These are phyloP conservation scores for Phlyctochytrium bullatum DNA, from an alignment of 192 early-diverging fungal species.

Conservation along the genomic window DNA sequence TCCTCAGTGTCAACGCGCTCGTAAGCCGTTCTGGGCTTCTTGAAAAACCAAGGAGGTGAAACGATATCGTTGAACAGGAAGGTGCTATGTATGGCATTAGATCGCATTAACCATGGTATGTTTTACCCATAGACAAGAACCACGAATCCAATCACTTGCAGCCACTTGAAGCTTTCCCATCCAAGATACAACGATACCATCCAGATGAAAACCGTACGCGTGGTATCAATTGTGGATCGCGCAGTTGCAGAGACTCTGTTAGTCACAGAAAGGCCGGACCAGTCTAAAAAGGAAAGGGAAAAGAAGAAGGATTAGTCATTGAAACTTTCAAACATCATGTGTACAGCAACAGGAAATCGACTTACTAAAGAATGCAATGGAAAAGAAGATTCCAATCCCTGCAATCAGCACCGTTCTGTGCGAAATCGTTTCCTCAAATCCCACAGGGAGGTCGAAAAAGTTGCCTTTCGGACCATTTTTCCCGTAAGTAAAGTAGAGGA, in stretches of 20 bases:
- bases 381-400: constrained; percentile 78
- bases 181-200: constrained; percentile 83
- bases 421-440: constrained; percentile 57
- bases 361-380: constrained; percentile 67
- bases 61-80: constrained; percentile 1
- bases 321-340: too few relatives aligned
- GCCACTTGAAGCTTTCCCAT: constrained; percentile 88
- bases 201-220: constrained; percentile 97
- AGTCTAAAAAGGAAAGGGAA: constrained; percentile 73
- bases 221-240: constrained; percentile 93
- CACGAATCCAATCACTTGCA: constrained; percentile 86
- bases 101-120: neutral
- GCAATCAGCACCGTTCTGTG: constrained; percentile 27
- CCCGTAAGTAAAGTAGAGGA: constrained; percentile 73
- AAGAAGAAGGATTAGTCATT: neutral
- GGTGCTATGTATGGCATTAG: neutral
- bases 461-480: constrained; percentile 59
- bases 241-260: constrained; percentile 81
- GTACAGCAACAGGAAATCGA: too few relatives aligned
- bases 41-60: neutral
- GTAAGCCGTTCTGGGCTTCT: neutral
- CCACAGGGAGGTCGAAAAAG: constrained; percentile 78
- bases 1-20: neutral
- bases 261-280: constrained; percentile 91
- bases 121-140: constrained; percentile 49